Evolutionary conservation across 352 stramenopile genomes (phyloP), one percentile per base, ranked within the genome.

Genomic region (Phytophthora cactorum): DNA sequence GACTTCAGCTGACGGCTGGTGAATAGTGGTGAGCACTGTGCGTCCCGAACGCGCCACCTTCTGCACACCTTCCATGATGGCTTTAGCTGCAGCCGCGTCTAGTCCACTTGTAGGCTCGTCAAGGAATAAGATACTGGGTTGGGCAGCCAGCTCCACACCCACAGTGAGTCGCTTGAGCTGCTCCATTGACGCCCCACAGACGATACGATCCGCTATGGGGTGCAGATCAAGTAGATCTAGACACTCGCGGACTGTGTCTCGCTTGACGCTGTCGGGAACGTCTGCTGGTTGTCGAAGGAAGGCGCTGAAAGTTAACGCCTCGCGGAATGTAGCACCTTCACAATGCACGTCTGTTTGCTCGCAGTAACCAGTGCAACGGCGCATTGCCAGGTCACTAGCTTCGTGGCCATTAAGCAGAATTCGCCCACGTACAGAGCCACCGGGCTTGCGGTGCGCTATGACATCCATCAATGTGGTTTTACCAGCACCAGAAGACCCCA

Each of bases 301-400:
- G 5, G 95, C 91, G 60, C 84, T 96, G 63, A 98, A 98, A 2
- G 75, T 72, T 36, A 98, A 84, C 5, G 91, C 86, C 66, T 98
- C 93, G 11, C 91, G 79, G 25, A 96, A 92, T 1, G 93, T 98
- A 11, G 88, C 76, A 1, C 91, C 68, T 45, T 79, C 68, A 14
- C 63, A 79, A 25, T 79, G 72, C 7, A 79, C 57, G 57, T 79
- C 72, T 82, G 56, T 93, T 80, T 79, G 72, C 28, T 77, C 72
- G 36, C 78, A 86, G 57, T 86, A 86, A 3, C 76, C 78, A 46
- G 78, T 84, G 52, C 65, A 73, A 2, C 78, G 76, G 27, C 73
- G 77, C 64, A 84, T 84, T 31, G 72, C 74, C 34, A 84, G 52
- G 25, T 80, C 74, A 22, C 59, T 77, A n/a, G 77, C 77, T 51